Percentiles rank a stretch among this genome's conserved stretches.
Conservation (phyloP, 2,329 filamentous ascomycete species). For the Hypoxylon sp. region DNA sequence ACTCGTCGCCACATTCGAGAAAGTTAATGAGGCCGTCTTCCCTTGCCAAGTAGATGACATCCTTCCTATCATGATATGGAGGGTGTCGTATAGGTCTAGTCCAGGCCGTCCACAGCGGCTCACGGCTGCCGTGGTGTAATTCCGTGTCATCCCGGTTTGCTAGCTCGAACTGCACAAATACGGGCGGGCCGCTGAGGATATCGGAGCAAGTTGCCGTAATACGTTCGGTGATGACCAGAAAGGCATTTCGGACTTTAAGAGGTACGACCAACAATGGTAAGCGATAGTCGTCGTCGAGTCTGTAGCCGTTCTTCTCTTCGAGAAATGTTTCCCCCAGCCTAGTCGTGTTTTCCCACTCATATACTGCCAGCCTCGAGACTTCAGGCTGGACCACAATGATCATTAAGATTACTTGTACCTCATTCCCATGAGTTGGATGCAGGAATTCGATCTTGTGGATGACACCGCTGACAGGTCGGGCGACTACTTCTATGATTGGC, state of each 20-base stretch:
- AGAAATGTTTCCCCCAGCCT: slow-evolving; percentile 60
- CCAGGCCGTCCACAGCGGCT: slow-evolving; percentile 86
- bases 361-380: slow-evolving; percentile 65
- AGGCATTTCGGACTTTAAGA: slow-evolving; percentile 76
- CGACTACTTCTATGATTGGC: slow-evolving; percentile 66
- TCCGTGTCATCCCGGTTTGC: slow-evolving; percentile 56
- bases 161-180: slow-evolving; percentile 61
- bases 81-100: slow-evolving; percentile 78
- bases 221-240: slow-evolving; percentile 74
- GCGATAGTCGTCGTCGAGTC: slow-evolving; percentile 64
- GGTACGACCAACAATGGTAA: slow-evolving; percentile 80
- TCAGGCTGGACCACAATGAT: slow-evolving; percentile 68
- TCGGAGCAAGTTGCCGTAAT: slow-evolving; percentile 69
- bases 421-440: slow-evolving; percentile 74
- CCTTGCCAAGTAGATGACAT: slow-evolving; percentile 86
- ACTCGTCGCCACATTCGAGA: slow-evolving; percentile 73
- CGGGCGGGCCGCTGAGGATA: slow-evolving; percentile 64
- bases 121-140: slow-evolving; percentile 60
- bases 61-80: slow-evolving; percentile 71
- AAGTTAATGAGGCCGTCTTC: slow-evolving; percentile 87
- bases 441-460: slow-evolving; percentile 91
- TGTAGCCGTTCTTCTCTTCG: slow-evolving; percentile 63
- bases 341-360: slow-evolving; percentile 70
- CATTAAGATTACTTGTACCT: slow-evolving; percentile 80
- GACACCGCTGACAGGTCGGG: slow-evolving; percentile 71